Base-by-base conservation (phyloP, 768 basidiomycete species). In the Dioszegia aurantiaca region DNA sequence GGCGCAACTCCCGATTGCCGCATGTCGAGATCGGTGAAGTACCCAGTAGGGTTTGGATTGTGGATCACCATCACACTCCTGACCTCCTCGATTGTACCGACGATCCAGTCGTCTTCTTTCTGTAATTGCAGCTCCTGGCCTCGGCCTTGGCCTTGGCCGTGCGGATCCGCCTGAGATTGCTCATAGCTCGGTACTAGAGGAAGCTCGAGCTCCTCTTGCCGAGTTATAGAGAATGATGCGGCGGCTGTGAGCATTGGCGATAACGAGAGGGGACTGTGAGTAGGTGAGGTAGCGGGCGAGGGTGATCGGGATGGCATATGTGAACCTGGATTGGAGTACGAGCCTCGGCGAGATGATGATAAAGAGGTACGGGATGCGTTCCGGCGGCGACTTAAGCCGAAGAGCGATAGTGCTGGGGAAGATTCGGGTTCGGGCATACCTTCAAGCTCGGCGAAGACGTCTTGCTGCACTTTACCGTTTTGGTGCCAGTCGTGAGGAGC, bases 401-500 rank as follows among this genome's bases (percentile, higher is more conserved):
- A 47, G 10, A 54, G 23, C 30, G 48, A 30, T n/a, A 52, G 26
- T 31, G 39, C 28, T 2, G 52, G 36, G 4, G 26, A 49, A 23
- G 58, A 56, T 21, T 48, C 33, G 9, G 61, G 30, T n/a, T 56
- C 45, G 2, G 61, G 51, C 10, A 64, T 41, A 21, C 70, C 70
- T 55, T 66, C 65, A 24, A 72, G 56, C 42, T 62, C 61, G 14
- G 67, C 70, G 21, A 58, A 63, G 10, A 72, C 46, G 16, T 48
- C 55, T 33, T 66, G 63, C 12, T 39, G 27, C 41, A 72, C 53
- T 56, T 59, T 42, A n/a, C 54, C 67, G 26, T 62, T 47, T 1
- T 60, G 62, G 42, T 67, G 63, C 41, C 61, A 62, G 48, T 69
- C 67, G 47, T 72, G 67, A 10, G 64, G 59, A 12, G 68, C 62